These are phyloP conservation scores for Penicillium bovifimosum DNA, from an alignment of 495 filamentous ascomycete genomes.

Conservation along the genomic window DNA sequence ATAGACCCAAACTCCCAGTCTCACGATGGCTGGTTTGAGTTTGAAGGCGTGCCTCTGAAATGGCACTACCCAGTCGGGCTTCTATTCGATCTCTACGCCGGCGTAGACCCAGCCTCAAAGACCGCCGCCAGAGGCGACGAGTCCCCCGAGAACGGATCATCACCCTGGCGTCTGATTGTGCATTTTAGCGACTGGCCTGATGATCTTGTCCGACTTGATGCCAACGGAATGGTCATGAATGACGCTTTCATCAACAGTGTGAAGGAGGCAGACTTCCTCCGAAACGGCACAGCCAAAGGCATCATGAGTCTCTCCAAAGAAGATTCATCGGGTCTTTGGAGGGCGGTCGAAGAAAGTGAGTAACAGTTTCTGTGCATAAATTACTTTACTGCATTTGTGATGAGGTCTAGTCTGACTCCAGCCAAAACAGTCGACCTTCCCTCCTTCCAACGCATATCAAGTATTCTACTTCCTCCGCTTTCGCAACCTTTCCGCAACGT, in stretches of 20 bases:
- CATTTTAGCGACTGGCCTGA: constrained; percentile 73
- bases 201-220: constrained; percentile 60
- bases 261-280: constrained; percentile 91
- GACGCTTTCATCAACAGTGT: constrained; percentile 92
- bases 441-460: constrained; percentile 67
- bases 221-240: constrained; percentile 54
- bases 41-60: constrained; percentile 74
- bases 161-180: constrained; percentile 72
- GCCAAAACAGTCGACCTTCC: constrained; percentile 59
- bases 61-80: constrained; percentile 85
- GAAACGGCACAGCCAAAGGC: constrained; percentile 83
- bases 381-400: neutral
- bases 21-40: constrained; percentile 65
- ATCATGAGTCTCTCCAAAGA: constrained; percentile 91
- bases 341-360: constrained; percentile 72
- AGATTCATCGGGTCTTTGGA: constrained; percentile 83
- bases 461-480: constrained; percentile 69
- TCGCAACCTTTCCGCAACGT: constrained; percentile 70
- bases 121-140: constrained; percentile 23
- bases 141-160: constrained; percentile 10
- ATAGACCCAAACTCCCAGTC: constrained; percentile 56
- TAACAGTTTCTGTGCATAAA: neutral
- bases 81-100: constrained; percentile 81
- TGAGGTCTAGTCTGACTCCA: constrained; percentile 4
- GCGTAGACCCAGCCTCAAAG: constrained; percentile 51